Base-by-base conservation (phyloP, 140 eudicot genomes). In the Bidens hawaiensis region DNA sequence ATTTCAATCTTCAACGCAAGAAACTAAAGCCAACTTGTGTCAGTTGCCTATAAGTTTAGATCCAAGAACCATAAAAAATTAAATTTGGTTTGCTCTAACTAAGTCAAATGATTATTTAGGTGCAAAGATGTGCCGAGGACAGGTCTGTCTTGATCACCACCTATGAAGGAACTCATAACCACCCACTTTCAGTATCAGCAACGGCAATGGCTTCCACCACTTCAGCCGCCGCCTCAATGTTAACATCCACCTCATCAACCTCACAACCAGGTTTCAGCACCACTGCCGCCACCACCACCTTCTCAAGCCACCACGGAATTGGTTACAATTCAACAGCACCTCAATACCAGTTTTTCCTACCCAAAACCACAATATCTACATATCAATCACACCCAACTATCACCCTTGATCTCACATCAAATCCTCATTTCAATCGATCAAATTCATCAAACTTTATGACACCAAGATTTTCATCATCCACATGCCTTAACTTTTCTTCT, bases 121-220 rank as follows among this genome's bases (percentile, higher is more conserved):
- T 89, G 18, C 97, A 89, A 83, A 83, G 97, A 86, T 89, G 95
- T 40, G 87, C 83, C 0, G 93, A 83, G 56, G 89, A 89, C 64
- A 76, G 82, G 79, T 78, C 93, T 15, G 78, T 86, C 28, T 21
- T 86, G 27, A 83, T 75, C 70, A 86, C 95, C 36, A 86, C 95
- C 23, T 86, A 86, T 26, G 95, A 86, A 82, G 95, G 95, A 30
- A 86, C 95, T 42, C 95, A 86, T 76, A 80, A 76, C 69, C 81
- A 76, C 60, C 81, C 76, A 21, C 81, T 76, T 70, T 76, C 76
- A 6, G 59, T 49, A 53, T 70, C 81, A n/a, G 55, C 81, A 64
- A 73, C 83, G 1, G 78, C 83, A 56, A 76, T 76, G 57, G 86
- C 80, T 72, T 79, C 82, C 57, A 57, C 80, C 73, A 68, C 85